Evolutionary conservation across 2,329 filamentous ascomycete genomes (phyloP).

Genomic region (Zalaria obscura): DNA sequence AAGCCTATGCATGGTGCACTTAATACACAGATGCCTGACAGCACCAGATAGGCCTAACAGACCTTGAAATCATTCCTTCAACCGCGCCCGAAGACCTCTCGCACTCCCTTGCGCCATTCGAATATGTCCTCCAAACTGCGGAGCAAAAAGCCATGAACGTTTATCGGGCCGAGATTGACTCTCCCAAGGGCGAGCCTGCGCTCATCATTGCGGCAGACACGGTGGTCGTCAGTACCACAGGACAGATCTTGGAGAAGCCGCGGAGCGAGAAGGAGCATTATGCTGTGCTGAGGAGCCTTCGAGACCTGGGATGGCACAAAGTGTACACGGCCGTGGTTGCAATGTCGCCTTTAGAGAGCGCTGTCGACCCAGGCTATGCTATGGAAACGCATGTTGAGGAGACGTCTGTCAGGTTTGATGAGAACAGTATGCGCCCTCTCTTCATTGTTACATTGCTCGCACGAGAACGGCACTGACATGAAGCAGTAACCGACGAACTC

Average conservation of each 20-base stretch:
- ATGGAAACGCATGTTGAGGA: conserved; percentile 74
- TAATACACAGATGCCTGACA: neutral
- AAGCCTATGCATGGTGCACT: neutral
- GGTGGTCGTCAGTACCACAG: conserved; percentile 66
- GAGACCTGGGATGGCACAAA: conserved; percentile 48
- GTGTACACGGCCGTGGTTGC: conserved; percentile 76
- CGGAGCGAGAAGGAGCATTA: conserved; percentile 67
- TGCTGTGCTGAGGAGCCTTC: conserved; percentile 65
- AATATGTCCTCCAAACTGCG: conserved; percentile 84
- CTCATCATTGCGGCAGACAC: conserved; percentile 87
- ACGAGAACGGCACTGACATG: neutral
- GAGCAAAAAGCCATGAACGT: conserved; percentile 70
- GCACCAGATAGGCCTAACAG: conserved; percentile 57
- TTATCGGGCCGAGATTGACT: conserved; percentile 44
- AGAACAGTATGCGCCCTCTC: conserved; percentile 25
- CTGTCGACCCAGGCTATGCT: conserved; percentile 72
- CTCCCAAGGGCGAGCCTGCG: conserved; percentile 54
- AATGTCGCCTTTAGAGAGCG: conserved; percentile 71
- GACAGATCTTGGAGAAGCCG: conserved; percentile 83
- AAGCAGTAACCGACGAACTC: conserved; percentile 58
- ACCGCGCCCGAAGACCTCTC: conserved; percentile 72
- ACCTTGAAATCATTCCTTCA: conserved; percentile 75
- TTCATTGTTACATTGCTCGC: neutral
- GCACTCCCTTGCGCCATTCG: conserved; percentile 66
- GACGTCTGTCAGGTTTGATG: conserved; percentile 78